Evolutionary conservation across 169 alveolate species (phyloP).

Genomic region (Miamiensis avidus): DNA sequence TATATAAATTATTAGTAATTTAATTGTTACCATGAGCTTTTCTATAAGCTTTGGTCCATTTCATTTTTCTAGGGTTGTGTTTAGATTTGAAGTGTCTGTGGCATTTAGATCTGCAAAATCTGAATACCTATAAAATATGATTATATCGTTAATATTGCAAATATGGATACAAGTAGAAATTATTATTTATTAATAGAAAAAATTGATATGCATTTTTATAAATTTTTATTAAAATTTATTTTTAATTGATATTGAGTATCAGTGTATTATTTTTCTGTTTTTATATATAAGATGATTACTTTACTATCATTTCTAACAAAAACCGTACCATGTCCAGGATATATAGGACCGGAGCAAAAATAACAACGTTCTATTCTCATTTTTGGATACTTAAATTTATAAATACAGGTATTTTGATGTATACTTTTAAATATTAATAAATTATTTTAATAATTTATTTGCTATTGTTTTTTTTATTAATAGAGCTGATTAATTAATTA

Average conservation of each 20-base stretch:
- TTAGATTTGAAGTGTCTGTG: conserved; percentile 97
- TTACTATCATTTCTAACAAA: conserved; percentile 98
- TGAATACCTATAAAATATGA: conserved; percentile 75
- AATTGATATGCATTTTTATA: background rate
- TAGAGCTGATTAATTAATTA: too few species aligned
- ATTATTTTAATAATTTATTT: too few species aligned
- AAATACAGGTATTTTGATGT: too few species aligned
- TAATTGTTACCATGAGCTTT: conserved; percentile 81
- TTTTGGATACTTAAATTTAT: conserved; percentile 36
- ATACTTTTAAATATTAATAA: too few species aligned
- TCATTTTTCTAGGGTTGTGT: conserved; percentile 97
- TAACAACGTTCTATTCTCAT: conserved; percentile 98
- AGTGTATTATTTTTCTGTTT: background rate
- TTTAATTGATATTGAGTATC: background rate
- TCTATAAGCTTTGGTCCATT: conserved; percentile 99
- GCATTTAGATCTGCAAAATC: conserved; percentile 98
- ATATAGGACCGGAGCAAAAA: conserved; percentile 95
- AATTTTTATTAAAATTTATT: background rate
- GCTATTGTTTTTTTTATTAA: too few species aligned
- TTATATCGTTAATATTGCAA: background rate
- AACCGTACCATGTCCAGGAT: conserved; percentile 99
- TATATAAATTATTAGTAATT: background rate
- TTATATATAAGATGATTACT: conserved; percentile 35
- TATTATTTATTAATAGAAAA: background rate
- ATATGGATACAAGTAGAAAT: too few species aligned